These are phyloP conservation scores for Verticillium longisporum DNA, from an alignment of 2,329 filamentous ascomycete species.

Conservation along the genomic window DNA sequence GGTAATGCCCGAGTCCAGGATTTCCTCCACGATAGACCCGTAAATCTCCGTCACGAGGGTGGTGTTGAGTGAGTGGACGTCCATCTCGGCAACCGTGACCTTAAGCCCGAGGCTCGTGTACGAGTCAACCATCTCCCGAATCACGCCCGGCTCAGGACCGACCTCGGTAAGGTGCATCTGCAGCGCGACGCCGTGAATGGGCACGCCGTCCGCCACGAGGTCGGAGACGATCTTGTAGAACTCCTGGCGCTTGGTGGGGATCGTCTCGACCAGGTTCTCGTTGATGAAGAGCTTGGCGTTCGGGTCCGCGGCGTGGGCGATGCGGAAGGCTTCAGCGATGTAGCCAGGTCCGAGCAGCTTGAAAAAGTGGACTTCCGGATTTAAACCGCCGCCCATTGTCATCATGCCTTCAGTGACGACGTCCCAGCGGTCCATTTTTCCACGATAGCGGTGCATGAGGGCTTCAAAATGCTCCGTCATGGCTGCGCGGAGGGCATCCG, in stretches of 20 bases:
- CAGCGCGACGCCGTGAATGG: slow-evolving; percentile 53
- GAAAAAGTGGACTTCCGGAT: slow-evolving; percentile 52
- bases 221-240: slow-evolving; percentile 26
- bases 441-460: slow-evolving; percentile 53
- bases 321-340: slow-evolving; percentile 61
- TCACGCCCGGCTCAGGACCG: slow-evolving; percentile 1
- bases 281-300: slow-evolving; percentile 67
- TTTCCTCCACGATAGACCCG: slow-evolving; percentile 48
- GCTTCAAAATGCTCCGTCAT: slow-evolving; percentile 55
- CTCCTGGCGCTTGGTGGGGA: slow-evolving; percentile 40
- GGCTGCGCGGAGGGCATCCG: slow-evolving; percentile 42
- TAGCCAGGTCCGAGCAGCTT: slow-evolving; percentile 63
- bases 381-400: slow-evolving; percentile 50
- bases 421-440: slow-evolving; percentile 57
- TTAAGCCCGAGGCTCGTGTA: slow-evolving; percentile 44
- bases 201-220: slow-evolving; percentile 51
- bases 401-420: slow-evolving; percentile 57
- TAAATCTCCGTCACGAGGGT: slow-evolving; percentile 52
- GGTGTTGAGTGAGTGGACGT: slow-evolving; percentile 39
- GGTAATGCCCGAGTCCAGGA: slow-evolving; percentile 47
- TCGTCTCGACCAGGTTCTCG: slow-evolving; percentile 57
- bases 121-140: slow-evolving; percentile 1
- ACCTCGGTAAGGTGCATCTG: slow-evolving; percentile 6
- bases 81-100: slow-evolving; percentile 60
- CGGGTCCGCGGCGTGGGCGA: slow-evolving; percentile 60